Conservation (phyloP, 345 rosid genomes). For the Populus nigra region DNA sequence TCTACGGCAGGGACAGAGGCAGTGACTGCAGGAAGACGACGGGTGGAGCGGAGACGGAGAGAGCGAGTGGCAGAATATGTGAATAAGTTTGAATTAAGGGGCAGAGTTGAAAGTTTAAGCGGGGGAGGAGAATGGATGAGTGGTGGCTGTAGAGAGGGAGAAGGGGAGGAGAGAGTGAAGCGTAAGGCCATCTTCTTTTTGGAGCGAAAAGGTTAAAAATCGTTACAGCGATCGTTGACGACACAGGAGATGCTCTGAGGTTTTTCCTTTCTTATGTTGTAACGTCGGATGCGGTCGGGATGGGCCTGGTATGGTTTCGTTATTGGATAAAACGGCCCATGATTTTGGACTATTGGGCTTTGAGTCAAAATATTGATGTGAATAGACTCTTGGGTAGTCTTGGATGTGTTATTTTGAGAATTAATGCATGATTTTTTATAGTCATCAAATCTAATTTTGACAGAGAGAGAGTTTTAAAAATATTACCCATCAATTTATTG, state of each 20-base stretch:
- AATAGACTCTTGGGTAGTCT: no score
- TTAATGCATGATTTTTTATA: no score
- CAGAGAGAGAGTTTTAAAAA: no score
- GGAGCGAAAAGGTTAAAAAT: neutral
- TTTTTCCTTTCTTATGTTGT: neutral
- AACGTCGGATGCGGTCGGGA: neutral
- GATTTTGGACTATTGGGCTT: neutral
- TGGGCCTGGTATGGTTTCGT: neutral
- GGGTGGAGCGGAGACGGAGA: neutral
- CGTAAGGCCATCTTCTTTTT: neutral
- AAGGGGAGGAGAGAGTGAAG: neutral
- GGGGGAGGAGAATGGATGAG: neutral
- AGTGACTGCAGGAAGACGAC: conserved; percentile 2
- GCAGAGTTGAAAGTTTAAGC: neutral
- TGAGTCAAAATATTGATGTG: no score
- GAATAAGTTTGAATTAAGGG: neutral
- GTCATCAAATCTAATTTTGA: no score
- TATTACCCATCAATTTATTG: no score
- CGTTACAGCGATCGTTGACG: neutral
- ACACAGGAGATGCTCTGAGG: neutral
- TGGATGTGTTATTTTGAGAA: no score
- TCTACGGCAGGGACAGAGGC: conserved; percentile 7
- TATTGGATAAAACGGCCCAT: neutral
- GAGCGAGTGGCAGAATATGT: conserved; percentile 1
- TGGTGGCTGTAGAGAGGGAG: neutral